Evolutionary conservation across 108 stramenopile species (phyloP).

Genomic region (Asterionellopsis glacialis): DNA sequence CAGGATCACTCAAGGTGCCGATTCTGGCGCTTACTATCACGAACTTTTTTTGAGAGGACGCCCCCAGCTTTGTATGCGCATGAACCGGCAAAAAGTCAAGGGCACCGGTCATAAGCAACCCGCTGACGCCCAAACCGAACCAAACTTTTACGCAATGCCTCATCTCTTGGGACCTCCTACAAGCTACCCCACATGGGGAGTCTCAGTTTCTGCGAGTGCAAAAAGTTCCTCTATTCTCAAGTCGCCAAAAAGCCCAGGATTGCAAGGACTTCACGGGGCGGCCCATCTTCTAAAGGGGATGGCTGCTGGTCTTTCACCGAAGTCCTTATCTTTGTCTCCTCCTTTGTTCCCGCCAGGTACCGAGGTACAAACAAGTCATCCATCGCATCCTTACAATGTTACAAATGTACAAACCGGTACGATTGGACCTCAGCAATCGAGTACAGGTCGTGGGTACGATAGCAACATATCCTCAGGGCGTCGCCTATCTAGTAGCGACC

Average conservation of each 20-base stretch:
- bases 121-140: slow-evolving; percentile 71
- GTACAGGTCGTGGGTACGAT: too few relatives aligned
- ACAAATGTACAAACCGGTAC: too few relatives aligned
- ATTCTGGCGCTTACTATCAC: slow-evolving; percentile 72
- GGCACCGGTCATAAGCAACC: slow-evolving; percentile 89
- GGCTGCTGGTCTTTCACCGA: slow-evolving; percentile 14
- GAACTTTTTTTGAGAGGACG: slow-evolving; percentile 80
- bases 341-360: too few relatives aligned
- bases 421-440: too few relatives aligned
- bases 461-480: too few relatives aligned
- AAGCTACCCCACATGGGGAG: not conserved
- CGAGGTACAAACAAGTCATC: too few relatives aligned
- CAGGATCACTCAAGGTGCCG: slow-evolving; percentile 82
- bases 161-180: slow-evolving; percentile 12
- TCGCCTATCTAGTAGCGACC: too few relatives aligned
- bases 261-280: slow-evolving; percentile 41
- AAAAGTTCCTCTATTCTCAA: not conserved
- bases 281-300: slow-evolving; percentile 42
- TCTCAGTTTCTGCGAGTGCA: not conserved
- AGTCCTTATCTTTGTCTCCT: too few relatives aligned
- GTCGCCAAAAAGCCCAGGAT: slow-evolving; percentile 10
- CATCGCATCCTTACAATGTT: too few relatives aligned
- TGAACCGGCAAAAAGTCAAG: slow-evolving; percentile 85
- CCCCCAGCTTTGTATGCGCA: slow-evolving; percentile 64
- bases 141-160: slow-evolving; percentile 80